Percentiles rank a stretch among this genome's conserved stretches.
Conservation (phyloP, 2,329 filamentous ascomycete species). For the Sarocladium oryzae region DNA sequence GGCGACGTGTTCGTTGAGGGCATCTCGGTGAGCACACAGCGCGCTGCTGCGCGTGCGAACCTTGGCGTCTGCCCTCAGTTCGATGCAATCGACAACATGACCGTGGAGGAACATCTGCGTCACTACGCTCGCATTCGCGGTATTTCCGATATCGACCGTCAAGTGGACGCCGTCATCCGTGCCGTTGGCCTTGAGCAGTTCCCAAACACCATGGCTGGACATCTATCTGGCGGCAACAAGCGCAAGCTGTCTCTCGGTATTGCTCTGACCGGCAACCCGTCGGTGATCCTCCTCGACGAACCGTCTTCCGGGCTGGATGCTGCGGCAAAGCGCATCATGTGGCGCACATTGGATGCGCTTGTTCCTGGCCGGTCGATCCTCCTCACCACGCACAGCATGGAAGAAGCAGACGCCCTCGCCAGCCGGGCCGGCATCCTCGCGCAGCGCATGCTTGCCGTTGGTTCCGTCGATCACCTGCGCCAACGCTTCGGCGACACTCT, state of each 20-base stretch:
- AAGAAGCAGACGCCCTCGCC: conserved; percentile 71
- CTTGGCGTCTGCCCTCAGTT: conserved; percentile 69
- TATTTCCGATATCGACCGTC: conserved; percentile 46
- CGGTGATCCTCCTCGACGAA: conserved; percentile 68
- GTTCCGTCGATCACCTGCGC: conserved; percentile 61
- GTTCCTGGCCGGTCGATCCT: conserved; percentile 61
- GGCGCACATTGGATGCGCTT: conserved; percentile 61
- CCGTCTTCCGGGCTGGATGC: conserved; percentile 69
- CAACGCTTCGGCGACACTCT: conserved; percentile 65
- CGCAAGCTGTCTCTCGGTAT: conserved; percentile 69
- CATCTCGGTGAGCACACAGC: conserved; percentile 55
- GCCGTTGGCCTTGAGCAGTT: conserved; percentile 61
- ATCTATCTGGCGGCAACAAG: conserved; percentile 71
- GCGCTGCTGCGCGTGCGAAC: conserved; percentile 55
- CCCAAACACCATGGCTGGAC: conserved; percentile 55
- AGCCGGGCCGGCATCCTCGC: conserved; percentile 65
- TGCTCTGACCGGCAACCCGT: conserved; percentile 68
- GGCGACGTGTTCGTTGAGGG: conserved; percentile 66
- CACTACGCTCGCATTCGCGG: conserved; percentile 70
- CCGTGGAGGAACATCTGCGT: conserved; percentile 61
- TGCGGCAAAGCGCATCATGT: conserved; percentile 68
- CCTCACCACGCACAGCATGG: conserved; percentile 74
- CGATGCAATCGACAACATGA: conserved; percentile 69
- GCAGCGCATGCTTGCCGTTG: conserved; percentile 70
- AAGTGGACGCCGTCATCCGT: conserved; percentile 57